phyloP scores from a whole-genome alignment of 257 asterid genomes.

The Petunia secreta region DNA sequence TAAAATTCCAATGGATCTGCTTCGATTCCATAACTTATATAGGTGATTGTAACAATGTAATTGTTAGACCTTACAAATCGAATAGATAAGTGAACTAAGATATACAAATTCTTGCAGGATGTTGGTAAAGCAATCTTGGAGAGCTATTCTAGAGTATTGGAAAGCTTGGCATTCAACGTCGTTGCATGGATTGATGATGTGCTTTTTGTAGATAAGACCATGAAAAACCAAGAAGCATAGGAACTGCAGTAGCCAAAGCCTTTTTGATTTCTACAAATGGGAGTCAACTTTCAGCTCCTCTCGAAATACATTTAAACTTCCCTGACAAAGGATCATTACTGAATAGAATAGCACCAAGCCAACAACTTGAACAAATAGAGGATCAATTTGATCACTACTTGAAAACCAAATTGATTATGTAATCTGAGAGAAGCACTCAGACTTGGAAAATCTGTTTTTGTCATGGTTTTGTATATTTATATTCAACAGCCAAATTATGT shows the following conservation, averaged over 20 bases:
- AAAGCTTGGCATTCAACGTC: conserved; percentile 82
- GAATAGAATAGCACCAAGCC: conserved; percentile 30
- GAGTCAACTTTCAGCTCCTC: not conserved
- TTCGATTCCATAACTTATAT: not conserved
- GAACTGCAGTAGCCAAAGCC: conserved; percentile 5
- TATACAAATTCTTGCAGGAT: conserved; percentile 54
- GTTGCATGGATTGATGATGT: conserved; percentile 91
- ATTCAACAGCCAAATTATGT: conserved; percentile 7
- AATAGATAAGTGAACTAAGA: not conserved
- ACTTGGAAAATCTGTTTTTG: conserved; percentile 1
- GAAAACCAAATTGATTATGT: conserved; percentile 22
- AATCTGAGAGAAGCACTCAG: conserved; percentile 16
- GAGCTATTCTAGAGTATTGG: conserved; percentile 91
- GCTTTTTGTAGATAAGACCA: conserved; percentile 64
- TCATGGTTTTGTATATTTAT: conserved; percentile 14
- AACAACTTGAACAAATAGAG: conserved; percentile 29
- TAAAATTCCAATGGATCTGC: conserved; percentile 17
- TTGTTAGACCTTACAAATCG: not conserved
- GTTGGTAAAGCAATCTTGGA: conserved; percentile 92
- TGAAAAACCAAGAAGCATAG: conserved; percentile 53
- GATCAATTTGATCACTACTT: conserved; percentile 26
- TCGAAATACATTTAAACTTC: conserved; percentile 8
- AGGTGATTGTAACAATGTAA: not conserved
- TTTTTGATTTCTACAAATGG: not conserved
- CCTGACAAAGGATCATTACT: conserved; percentile 22